Percentiles rank a stretch among this genome's conserved stretches.
Evolutionary conservation across 2,329 filamentous ascomycete genomes (phyloP).

Genomic region (Xylariaceae sp.): DNA sequence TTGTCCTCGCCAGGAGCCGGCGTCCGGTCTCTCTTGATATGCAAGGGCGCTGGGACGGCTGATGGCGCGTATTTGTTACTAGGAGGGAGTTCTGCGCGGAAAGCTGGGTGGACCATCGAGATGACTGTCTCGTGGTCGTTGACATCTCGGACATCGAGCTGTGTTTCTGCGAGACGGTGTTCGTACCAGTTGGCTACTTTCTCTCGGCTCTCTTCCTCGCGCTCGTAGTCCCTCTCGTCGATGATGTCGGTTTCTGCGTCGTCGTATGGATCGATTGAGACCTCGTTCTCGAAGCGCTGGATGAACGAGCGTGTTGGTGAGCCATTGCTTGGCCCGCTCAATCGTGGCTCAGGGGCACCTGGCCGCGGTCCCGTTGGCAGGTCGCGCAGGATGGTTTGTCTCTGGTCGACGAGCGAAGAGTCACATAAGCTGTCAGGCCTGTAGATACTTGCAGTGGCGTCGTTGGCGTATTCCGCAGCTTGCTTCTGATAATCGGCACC

Average conservation of each 20-base stretch:
- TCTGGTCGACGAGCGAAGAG: constrained; percentile 9
- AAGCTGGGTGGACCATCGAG: constrained; percentile 25
- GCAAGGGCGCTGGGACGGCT: constrained; percentile 19
- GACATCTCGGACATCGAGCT: background rate
- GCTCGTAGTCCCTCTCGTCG: constrained; percentile 16
- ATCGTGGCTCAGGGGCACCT: constrained; percentile 7
- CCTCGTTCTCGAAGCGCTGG: constrained; percentile 14
- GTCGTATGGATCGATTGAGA: constrained; percentile 12
- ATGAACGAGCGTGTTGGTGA: constrained; percentile 14
- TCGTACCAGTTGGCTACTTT: constrained; percentile 25
- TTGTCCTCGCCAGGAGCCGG: background rate
- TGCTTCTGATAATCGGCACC: constrained; percentile 19
- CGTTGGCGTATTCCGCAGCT: constrained; percentile 11
- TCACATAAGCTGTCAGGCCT: constrained; percentile 24
- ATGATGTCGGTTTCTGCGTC: constrained; percentile 11
- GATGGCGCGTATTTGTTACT: constrained; percentile 18
- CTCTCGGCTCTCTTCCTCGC: constrained; percentile 17
- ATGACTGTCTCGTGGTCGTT: constrained; percentile 20
- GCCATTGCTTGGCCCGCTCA: constrained; percentile 8
- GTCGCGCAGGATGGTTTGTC: background rate
- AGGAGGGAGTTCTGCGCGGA: constrained; percentile 11
- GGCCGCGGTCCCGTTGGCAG: constrained; percentile 4
- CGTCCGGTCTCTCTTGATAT: constrained; percentile 9
- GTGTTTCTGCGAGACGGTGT: constrained; percentile 2
- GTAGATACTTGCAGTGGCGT: constrained; percentile 21